Evolutionary conservation across 129 eudicot species (phyloP).

Genomic region (Logfia minima): DNA sequence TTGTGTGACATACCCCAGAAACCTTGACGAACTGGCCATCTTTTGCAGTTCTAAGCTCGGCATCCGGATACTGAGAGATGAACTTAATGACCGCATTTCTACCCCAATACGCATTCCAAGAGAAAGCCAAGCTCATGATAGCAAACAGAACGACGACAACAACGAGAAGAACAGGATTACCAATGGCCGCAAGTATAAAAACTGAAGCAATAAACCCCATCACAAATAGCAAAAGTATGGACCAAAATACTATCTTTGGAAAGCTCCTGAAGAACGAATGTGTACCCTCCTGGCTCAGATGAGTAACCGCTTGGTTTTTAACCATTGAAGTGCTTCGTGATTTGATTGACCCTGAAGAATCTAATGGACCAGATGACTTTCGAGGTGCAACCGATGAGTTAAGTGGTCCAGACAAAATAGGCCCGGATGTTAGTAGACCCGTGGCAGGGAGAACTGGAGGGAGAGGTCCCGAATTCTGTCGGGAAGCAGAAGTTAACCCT

Average conservation of each 20-base stretch:
- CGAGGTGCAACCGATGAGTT: constrained; percentile 84
- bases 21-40: constrained; percentile 77
- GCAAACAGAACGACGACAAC: constrained; percentile 60
- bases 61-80: constrained; percentile 58
- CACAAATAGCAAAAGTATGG: constrained; percentile 58
- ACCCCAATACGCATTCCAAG: constrained; percentile 66
- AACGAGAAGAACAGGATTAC: constrained; percentile 62
- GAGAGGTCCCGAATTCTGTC: constrained; percentile 82
- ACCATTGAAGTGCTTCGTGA: constrained; percentile 45
- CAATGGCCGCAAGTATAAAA: constrained; percentile 69
- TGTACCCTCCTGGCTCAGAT: constrained; percentile 45
- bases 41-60: constrained; percentile 71
- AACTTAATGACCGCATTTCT: constrained; percentile 46
- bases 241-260: constrained; percentile 60
- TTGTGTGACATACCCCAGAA: constrained; percentile 61
- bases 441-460: constrained; percentile 79
- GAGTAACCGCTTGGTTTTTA: constrained; percentile 76
- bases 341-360: constrained; percentile 55
- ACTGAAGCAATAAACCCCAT: constrained; percentile 72
- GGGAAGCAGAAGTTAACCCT: constrained; percentile 49
- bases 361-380: constrained; percentile 80
- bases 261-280: constrained; percentile 59
- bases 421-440: constrained; percentile 77
- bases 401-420: constrained; percentile 73
- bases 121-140: constrained; percentile 46